phyloP scores from a whole-genome alignment of 768 basidiomycete species.

The Pulveroboletus sp. region DNA sequence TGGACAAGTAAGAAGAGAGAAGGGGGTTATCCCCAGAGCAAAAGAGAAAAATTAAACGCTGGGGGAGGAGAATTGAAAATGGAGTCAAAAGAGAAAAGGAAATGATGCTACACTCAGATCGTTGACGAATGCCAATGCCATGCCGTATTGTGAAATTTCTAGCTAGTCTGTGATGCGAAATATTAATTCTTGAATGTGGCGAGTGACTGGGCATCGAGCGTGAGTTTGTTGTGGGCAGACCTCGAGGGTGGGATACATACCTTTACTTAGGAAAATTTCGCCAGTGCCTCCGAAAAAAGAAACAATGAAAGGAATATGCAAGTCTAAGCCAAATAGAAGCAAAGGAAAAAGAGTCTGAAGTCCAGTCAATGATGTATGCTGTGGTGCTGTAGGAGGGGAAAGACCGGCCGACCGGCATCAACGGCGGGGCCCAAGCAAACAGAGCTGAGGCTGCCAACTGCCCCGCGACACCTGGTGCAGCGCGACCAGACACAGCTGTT shows the following conservation, averaged over 20 bases:
- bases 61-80: neutral
- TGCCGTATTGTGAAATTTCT: conserved; percentile 17
- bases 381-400: neutral
- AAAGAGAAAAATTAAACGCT: neutral
- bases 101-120: conserved; percentile 5
- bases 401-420: conserved; percentile 3
- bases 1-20: neutral
- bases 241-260: neutral
- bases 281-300: neutral
- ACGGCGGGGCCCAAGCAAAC: conserved; percentile 36
- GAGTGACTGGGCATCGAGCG: neutral
- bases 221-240: neutral
- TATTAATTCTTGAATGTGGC: neutral
- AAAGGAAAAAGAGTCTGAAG: neutral
- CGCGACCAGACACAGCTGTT: conserved; percentile 54
- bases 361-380: neutral
- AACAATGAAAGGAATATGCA: neutral
- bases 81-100: neutral
- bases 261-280: neutral
- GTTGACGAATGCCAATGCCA: conserved; percentile 7
- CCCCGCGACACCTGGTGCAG: conserved; percentile 78
- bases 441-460: conserved; percentile 74
- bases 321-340: neutral
- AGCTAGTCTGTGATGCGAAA: conserved; percentile 7
- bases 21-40: neutral